Percentiles rank a stretch among this genome's conserved stretches.
phyloP scores from a whole-genome alignment of 169 alveolate genomes.

The Neospora caninum region DNA sequence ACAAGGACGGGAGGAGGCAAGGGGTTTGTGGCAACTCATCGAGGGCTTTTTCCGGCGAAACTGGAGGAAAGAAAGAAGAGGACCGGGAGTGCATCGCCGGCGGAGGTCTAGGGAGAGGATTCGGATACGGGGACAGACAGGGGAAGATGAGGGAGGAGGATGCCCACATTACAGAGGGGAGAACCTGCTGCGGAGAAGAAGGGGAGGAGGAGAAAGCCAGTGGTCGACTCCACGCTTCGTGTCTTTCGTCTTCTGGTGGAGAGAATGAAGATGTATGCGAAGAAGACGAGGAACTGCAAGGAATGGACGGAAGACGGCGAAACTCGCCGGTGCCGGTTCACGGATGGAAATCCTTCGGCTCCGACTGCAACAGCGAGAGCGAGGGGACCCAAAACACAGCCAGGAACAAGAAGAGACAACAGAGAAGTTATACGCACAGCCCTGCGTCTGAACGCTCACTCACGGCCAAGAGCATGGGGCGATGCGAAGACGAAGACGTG shows the following conservation, averaged over 20 bases:
- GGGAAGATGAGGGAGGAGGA: no score
- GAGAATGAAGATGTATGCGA: neutral
- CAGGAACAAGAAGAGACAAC: conserved; percentile 57
- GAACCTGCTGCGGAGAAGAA: neutral
- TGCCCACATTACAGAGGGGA: neutral
- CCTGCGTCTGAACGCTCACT: neutral
- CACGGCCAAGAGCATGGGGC: neutral
- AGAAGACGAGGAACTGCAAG: neutral
- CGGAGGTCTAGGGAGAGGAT: no score
- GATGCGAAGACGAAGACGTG: neutral
- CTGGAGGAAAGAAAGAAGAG: no score
- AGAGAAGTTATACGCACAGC: conserved; percentile 3
- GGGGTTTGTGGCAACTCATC: no score
- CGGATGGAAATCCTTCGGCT: neutral
- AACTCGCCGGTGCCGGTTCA: neutral
- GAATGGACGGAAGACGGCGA: neutral
- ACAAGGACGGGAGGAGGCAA: no score
- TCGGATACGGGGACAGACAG: no score
- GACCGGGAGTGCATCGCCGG: no score
- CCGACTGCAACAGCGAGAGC: neutral
- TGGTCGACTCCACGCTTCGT: no score
- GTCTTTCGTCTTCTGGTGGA: neutral
- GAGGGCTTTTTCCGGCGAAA: no score
- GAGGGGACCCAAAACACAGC: conserved; percentile 54
- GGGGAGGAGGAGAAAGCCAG: neutral